Base-by-base conservation (phyloP, 1,284 basidiomycete genomes). In the Taiwanofungus camphoratus region DNA sequence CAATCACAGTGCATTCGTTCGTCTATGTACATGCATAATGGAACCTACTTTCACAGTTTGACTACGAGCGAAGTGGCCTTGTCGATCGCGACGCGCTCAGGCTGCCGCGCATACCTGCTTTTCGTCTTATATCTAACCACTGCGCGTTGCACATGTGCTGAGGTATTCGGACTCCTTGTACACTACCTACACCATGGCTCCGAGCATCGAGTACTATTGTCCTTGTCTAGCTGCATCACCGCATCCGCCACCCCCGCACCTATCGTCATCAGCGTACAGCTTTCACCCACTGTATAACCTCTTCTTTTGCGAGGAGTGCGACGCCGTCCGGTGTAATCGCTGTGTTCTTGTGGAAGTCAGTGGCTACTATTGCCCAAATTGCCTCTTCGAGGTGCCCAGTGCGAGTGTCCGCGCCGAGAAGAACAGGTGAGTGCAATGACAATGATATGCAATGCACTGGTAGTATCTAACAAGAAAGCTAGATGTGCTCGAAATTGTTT, bases 251-350 rank as follows among this genome's bases (percentile, higher is more conserved):
- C 82, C 86, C 5, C 82, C 88, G 0, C 80, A 83, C 49, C 70
- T 86, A 0, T 67, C 77, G 5, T 88, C 88, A 2, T 85, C 88
- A 0, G 75, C 79, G 0, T 73, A 77, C 54, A 82, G 77, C 52
- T 91, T 92, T 61, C 88, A 94, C 55, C 77, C 86, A 2, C 76
- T 99, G 7, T 77, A 88, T 51, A 76, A 77, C 16, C 81, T 99
- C 13, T 96, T 92, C 68, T 99, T 98, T 64, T 99, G 96, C 65
- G 94, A 97, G 64, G 95, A 98, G 73, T 99, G 96, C 66, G 93
- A 98, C 62, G 84, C 87, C 2, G 79, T 99, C 32, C 73, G 93
- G 42, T 99, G 96, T 61, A 87, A 94, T 59, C 78, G 84, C 52
- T 99, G 96, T 57, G 89, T 96, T 6, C 79, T 83, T 4, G 70